Conservation (phyloP, 2,329 filamentous ascomycete genomes). For the Aschersonia sp. region DNA sequence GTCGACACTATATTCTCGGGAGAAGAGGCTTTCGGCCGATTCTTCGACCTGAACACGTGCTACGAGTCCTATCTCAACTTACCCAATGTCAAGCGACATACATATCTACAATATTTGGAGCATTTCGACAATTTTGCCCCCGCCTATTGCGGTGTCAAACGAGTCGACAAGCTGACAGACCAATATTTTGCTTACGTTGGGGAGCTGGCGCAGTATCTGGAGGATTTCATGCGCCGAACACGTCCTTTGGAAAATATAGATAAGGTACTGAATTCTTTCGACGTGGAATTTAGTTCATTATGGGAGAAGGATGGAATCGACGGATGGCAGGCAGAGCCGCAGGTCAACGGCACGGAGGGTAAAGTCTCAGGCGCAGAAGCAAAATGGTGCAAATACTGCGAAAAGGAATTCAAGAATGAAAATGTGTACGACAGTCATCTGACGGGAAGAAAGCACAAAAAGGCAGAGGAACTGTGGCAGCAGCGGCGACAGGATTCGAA, state of each 20-base stretch:
- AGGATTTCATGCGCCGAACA: slow-evolving; percentile 73
- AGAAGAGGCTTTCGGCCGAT: slow-evolving; percentile 86
- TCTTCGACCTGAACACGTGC: slow-evolving; percentile 70
- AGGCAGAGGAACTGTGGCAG: slow-evolving; percentile 56
- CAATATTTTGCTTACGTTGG: slow-evolving; percentile 84
- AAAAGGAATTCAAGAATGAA: slow-evolving; percentile 89
- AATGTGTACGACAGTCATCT: slow-evolving; percentile 89
- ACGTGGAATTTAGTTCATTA: slow-evolving; percentile 67
- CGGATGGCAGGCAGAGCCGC: slow-evolving; percentile 57
- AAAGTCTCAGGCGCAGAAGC: slow-evolving; percentile 38
- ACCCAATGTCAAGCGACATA: slow-evolving; percentile 68
- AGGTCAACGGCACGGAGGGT: slow-evolving; percentile 13
- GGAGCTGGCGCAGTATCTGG: slow-evolving; percentile 67
- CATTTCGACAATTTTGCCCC: slow-evolving; percentile 75
- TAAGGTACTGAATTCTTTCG: slow-evolving; percentile 60
- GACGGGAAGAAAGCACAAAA: slow-evolving; percentile 69
- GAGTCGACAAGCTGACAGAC: slow-evolving; percentile 77
- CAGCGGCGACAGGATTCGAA: slow-evolving; percentile 26
- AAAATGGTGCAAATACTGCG: slow-evolving; percentile 81
- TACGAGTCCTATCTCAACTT: slow-evolving; percentile 89
- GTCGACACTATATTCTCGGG: slow-evolving; percentile 91
- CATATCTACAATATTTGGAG: slow-evolving; percentile 87
- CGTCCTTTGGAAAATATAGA: slow-evolving; percentile 77
- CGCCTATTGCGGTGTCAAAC: slow-evolving; percentile 59
- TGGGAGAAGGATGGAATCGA: slow-evolving; percentile 71